These are phyloP conservation scores for Spathaspora arborariae DNA, from an alignment of 805 yeast species.

Conservation along the genomic window DNA sequence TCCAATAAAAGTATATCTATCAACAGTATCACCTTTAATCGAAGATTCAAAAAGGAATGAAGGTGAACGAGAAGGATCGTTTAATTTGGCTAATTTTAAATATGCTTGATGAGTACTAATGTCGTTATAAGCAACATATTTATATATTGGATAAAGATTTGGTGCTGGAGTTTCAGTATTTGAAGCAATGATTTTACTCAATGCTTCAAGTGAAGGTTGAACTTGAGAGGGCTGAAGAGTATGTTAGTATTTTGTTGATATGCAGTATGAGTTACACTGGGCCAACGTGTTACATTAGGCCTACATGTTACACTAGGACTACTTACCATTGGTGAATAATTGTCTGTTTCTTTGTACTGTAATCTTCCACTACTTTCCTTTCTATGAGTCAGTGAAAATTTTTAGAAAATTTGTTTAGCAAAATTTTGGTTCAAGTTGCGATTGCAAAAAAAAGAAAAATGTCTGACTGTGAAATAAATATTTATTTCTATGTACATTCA, in stretches of 20 bases:
- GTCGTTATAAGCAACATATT: slow-evolving; percentile 69
- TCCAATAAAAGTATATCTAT: slow-evolving; percentile 90
- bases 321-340: background rate
- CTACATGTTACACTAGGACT: background rate
- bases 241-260: background rate
- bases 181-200: slow-evolving; percentile 21
- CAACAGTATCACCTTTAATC: slow-evolving; percentile 81
- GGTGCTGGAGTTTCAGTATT: slow-evolving; percentile 24
- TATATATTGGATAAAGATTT: slow-evolving; percentile 79
- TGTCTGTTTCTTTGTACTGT: background rate
- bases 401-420: background rate
- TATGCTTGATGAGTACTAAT: slow-evolving; percentile 90
- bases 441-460: background rate
- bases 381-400: slow-evolving; percentile 1
- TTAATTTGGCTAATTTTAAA: slow-evolving; percentile 71
- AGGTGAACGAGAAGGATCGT: slow-evolving; percentile 47
- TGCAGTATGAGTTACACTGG: background rate
- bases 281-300: too few relatives aligned
- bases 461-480: background rate
- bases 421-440: background rate
- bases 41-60: slow-evolving; percentile 90
- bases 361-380: too few relatives aligned
- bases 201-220: slow-evolving; percentile 35
- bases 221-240: slow-evolving; percentile 10
- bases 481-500: background rate